Evolutionary conservation across 1,284 basidiomycete species (phyloP).

Genomic region (Grifola frondosa): DNA sequence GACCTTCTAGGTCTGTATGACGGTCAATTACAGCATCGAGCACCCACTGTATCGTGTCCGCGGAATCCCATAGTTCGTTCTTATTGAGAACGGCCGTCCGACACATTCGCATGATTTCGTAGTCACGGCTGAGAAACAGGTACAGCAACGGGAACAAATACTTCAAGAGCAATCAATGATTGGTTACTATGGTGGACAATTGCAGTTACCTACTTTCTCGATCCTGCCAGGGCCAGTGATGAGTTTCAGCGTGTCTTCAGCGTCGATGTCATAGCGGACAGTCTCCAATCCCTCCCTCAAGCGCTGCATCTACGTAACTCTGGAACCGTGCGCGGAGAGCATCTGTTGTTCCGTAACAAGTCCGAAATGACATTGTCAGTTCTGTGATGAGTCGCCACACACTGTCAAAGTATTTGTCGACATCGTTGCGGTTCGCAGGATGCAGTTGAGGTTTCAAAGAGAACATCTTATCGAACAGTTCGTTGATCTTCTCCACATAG

Average conservation of each 20-base stretch:
- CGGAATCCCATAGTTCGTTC: slow-evolving; percentile 24
- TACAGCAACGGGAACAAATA: slow-evolving; percentile 24
- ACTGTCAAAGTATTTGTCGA: slow-evolving; percentile 23
- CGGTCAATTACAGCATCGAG: neutral
- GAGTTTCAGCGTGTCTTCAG: slow-evolving; percentile 21
- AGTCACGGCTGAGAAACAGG: slow-evolving; percentile 7
- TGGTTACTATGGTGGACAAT: neutral
- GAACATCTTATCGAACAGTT: slow-evolving; percentile 18
- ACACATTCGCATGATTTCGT: slow-evolving; percentile 5
- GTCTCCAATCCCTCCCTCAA: slow-evolving; percentile 17
- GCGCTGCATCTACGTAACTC: slow-evolving; percentile 13
- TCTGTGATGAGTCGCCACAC: slow-evolving; percentile 21
- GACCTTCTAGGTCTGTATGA: neutral
- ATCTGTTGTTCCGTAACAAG: slow-evolving; percentile 16
- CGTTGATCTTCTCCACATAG: slow-evolving; percentile 16
- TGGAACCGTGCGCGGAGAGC: slow-evolving; percentile 20
- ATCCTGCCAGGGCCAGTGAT: slow-evolving; percentile 20
- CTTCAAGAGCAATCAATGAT: slow-evolving; percentile 19
- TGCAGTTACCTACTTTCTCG: slow-evolving; percentile 19
- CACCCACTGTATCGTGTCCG: neutral
- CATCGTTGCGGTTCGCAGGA: slow-evolving; percentile 21
- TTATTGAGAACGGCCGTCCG: slow-evolving; percentile 1
- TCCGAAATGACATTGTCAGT: slow-evolving; percentile 14
- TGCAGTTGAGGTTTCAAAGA: slow-evolving; percentile 15
- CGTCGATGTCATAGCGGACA: slow-evolving; percentile 25